Evolutionary conservation across 2,329 filamentous ascomycete genomes (phyloP).

Genomic region (Aspergillus uvarum): DNA sequence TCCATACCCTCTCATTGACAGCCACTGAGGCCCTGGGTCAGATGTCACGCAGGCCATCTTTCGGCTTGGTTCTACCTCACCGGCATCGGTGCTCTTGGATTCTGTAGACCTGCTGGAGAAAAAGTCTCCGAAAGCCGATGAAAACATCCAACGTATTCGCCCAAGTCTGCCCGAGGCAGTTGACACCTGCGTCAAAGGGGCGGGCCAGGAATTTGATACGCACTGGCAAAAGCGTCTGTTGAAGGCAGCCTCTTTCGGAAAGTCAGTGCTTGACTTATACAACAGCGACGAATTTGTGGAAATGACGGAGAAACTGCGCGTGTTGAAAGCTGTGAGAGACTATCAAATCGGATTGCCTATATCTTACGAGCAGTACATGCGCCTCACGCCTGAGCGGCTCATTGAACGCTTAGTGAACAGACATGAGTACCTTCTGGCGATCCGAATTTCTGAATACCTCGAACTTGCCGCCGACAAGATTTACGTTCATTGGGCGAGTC

Average conservation of each 20-base stretch:
- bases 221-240: conserved; percentile 94
- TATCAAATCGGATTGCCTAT: conserved; percentile 88
- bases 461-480: conserved; percentile 83
- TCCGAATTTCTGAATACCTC: conserved; percentile 84
- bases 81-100: conserved; percentile 89
- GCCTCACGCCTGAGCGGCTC: conserved; percentile 85
- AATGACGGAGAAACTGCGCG: conserved; percentile 90
- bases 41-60: conserved; percentile 86
- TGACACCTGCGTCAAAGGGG: conserved; percentile 87
- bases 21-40: conserved; percentile 21
- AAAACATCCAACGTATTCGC: conserved; percentile 93
- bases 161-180: conserved; percentile 87
- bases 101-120: conserved; percentile 87
- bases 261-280: conserved; percentile 94
- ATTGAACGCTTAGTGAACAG: conserved; percentile 82
- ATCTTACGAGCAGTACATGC: conserved; percentile 90
- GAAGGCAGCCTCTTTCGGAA: conserved; percentile 96
- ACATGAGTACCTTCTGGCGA: conserved; percentile 84
- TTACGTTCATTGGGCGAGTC: conserved; percentile 94
- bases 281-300: conserved; percentile 99
- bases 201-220: conserved; percentile 84
- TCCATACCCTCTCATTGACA: not conserved
- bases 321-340: conserved; percentile 87
- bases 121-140: conserved; percentile 94
- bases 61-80: conserved; percentile 79